Conservation (phyloP, 345 rosid genomes). For the Alliaria petiolata region DNA sequence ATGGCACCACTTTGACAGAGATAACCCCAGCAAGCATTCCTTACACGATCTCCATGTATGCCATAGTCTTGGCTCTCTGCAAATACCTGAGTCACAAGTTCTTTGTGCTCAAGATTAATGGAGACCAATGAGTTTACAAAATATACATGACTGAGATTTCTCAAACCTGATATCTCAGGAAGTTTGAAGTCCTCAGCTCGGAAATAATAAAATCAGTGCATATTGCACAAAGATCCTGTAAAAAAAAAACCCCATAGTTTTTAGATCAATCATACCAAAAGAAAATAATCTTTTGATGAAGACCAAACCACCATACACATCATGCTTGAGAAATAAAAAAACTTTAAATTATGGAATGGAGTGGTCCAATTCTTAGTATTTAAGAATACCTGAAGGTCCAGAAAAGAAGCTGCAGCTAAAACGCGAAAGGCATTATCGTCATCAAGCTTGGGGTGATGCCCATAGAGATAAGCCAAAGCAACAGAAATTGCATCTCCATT, state of each 20-base stretch:
- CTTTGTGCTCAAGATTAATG: background rate
- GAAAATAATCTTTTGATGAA: background rate
- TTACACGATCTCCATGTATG: conserved; percentile 91
- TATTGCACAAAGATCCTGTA: conserved; percentile 93
- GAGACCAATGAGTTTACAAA: background rate
- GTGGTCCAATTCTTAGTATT: background rate
- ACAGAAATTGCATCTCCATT: conserved; percentile 74
- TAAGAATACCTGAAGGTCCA: conserved; percentile 79
- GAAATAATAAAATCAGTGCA: conserved; percentile 93
- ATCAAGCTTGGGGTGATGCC: conserved; percentile 85
- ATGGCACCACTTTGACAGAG: conserved; percentile 94
- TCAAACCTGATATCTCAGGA: conserved; percentile 86
- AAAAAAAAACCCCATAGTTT: background rate
- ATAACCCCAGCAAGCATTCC: conserved; percentile 97
- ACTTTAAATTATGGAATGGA: no score
- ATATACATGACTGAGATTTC: conserved; percentile 10
- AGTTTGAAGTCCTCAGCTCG: conserved; percentile 85
- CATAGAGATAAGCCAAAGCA: conserved; percentile 86
- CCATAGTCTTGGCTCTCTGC: conserved; percentile 99
- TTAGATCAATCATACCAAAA: background rate
- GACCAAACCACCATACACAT: background rate
- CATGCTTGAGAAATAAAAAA: no score
- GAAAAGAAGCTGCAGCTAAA: conserved; percentile 96
- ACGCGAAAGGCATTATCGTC: conserved; percentile 87
- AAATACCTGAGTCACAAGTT: conserved; percentile 58